A percentile compares a stretch with the other conserved stretches of the same genome.
Evolutionary conservation across 495 filamentous ascomycete species (phyloP).

Genomic region (Aspergillus conjunctus): DNA sequence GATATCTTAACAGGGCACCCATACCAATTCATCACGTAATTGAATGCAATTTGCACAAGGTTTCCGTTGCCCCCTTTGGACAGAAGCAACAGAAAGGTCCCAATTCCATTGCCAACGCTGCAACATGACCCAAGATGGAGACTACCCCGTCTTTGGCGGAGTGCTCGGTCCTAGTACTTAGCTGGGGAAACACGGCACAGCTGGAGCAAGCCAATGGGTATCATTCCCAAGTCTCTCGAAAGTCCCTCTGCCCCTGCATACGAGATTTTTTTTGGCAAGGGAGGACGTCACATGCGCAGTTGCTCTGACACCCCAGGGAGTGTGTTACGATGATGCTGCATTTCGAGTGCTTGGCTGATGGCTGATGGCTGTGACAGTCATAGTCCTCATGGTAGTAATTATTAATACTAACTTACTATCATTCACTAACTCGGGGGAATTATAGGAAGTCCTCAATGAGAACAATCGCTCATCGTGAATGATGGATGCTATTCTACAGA

Average conservation of each 20-base stretch:
- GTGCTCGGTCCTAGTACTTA: slow-evolving; percentile 1
- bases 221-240: slow-evolving; percentile 11
- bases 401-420: too few species aligned
- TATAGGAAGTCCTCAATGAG: too few species aligned
- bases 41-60: neutral
- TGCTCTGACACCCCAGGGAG: slow-evolving; percentile 6
- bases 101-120: neutral
- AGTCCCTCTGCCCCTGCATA: slow-evolving; percentile 18
- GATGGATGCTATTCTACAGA: too few species aligned
- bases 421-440: too few species aligned
- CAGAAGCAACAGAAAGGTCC: neutral
- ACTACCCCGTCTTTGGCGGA: neutral
- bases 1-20: neutral
- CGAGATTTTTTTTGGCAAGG: slow-evolving; percentile 9
- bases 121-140: neutral
- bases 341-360: neutral
- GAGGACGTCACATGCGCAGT: slow-evolving; percentile 17
- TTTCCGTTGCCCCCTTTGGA: neutral
- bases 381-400: too few species aligned
- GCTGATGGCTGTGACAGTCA: too few species aligned
- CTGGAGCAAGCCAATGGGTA: slow-evolving; percentile 13
- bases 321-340: neutral
- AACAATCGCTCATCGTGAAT: too few species aligned
- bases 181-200: slow-evolving; percentile 14
- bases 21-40: slow-evolving; percentile 5